These are phyloP conservation scores for Lenzites betulinus DNA, from an alignment of 768 basidiomycete genomes.

Conservation along the genomic window DNA sequence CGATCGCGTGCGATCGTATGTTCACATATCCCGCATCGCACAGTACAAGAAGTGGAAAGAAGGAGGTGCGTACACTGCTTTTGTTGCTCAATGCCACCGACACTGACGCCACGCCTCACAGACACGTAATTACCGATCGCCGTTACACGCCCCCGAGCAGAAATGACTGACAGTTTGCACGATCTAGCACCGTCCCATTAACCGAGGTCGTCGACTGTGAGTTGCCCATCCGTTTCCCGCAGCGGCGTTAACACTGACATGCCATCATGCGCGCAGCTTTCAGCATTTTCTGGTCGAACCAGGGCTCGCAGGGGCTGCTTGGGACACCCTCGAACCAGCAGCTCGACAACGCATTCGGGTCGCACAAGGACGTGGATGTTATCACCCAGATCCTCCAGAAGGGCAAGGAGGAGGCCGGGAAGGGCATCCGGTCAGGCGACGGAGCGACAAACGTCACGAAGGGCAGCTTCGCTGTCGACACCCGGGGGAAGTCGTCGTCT, in stretches of 20 bases:
- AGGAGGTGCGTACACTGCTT: constrained; percentile 58
- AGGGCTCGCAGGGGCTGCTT: constrained; percentile 79
- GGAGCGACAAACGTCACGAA: constrained; percentile 29
- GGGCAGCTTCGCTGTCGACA: constrained; percentile 43
- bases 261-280: constrained; percentile 51
- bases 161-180: constrained; percentile 1
- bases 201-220: constrained; percentile 81
- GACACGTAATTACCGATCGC: constrained; percentile 63
- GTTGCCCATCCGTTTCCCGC: constrained; percentile 29
- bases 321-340: constrained; percentile 80
- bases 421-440: constrained; percentile 40
- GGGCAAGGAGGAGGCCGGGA: constrained; percentile 59
- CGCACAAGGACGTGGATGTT: constrained; percentile 65
- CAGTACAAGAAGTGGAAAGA: constrained; percentile 80
- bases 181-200: constrained; percentile 64
- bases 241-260: not conserved
- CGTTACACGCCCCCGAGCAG: not conserved
- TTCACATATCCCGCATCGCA: not conserved
- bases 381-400: constrained; percentile 59
- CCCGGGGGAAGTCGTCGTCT: constrained; percentile 38
- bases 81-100: constrained; percentile 7
- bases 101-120: constrained; percentile 32
- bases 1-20: not conserved
- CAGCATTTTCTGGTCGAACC: constrained; percentile 65
- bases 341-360: constrained; percentile 72